Percentiles rank a stretch among this genome's conserved stretches.
Evolutionary conservation across 495 filamentous ascomycete genomes (phyloP).

Genomic region (Hypoxylon crocopeplum): DNA sequence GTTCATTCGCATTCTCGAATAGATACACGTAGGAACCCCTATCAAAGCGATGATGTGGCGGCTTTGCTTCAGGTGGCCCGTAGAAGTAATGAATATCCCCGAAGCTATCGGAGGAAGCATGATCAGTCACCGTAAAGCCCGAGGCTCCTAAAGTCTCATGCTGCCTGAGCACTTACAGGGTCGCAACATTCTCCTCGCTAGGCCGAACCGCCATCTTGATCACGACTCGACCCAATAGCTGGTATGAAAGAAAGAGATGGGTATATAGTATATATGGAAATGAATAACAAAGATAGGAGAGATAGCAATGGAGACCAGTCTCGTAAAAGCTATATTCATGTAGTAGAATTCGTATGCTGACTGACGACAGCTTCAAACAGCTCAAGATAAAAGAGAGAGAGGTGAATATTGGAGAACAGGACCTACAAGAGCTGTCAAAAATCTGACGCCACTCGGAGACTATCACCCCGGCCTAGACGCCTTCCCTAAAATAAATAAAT

Average conservation of each 20-base stretch:
- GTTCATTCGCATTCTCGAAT: conserved; percentile 73
- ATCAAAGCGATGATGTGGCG: conserved; percentile 85
- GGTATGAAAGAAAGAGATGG: background rate
- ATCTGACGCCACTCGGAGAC: conserved; percentile 8
- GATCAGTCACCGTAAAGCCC: conserved; percentile 18
- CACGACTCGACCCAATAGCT: conserved; percentile 1
- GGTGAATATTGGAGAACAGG: background rate
- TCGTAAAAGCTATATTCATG: background rate
- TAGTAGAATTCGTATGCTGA: background rate
- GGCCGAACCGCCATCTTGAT: conserved; percentile 74
- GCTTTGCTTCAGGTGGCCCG: conserved; percentile 69
- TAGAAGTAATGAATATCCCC: conserved; percentile 93
- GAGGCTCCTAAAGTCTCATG: background rate
- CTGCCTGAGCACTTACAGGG: conserved; percentile 67
- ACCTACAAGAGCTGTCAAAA: conserved; percentile 9
- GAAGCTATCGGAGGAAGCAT: conserved; percentile 62
- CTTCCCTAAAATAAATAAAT: conserved; percentile 11
- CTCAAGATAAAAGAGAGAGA: background rate
- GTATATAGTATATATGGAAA: background rate
- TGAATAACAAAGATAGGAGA: background rate
- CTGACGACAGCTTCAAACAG: conserved; percentile 16
- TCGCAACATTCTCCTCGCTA: conserved; percentile 80
- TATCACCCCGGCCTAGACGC: conserved; percentile 4
- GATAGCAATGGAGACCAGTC: conserved; percentile 3
- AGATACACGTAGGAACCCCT: conserved; percentile 89